A percentile compares a stretch with the other conserved stretches of the same genome.
phyloP scores from a whole-genome alignment of 2,329 filamentous ascomycete genomes.

The Ascochyta clinopodiicola region DNA sequence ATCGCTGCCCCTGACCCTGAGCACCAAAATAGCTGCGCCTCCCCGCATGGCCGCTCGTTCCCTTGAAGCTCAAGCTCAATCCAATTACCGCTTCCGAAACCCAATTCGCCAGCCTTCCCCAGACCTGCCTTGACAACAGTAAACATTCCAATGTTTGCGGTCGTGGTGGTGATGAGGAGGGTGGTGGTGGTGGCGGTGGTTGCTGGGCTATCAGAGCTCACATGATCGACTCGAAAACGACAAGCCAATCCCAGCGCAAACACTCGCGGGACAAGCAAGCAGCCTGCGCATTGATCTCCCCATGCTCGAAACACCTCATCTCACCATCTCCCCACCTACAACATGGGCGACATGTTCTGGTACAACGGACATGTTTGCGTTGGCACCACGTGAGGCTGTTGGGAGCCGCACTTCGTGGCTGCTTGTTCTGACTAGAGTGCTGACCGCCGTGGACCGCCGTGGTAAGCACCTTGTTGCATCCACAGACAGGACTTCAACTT shows the following conservation, averaged over 20 bases:
- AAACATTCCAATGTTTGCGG: constrained; percentile 8
- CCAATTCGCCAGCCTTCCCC: constrained; percentile 2
- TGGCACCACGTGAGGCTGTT: constrained; percentile 14
- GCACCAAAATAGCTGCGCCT: constrained; percentile 18
- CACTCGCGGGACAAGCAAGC: constrained; percentile 29
- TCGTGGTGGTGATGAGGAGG: background rate
- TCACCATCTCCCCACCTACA: constrained; percentile 23
- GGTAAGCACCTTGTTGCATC: constrained; percentile 22
- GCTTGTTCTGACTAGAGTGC: no score
- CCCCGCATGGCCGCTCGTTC: constrained; percentile 20
- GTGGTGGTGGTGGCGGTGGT: background rate
- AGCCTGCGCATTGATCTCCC: constrained; percentile 35
- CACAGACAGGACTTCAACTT: background rate
- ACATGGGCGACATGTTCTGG: constrained; percentile 14
- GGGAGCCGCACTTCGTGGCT: constrained; percentile 7
- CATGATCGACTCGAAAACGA: background rate
- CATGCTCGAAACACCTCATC: constrained; percentile 35
- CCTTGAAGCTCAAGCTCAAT: constrained; percentile 17
- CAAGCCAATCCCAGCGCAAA: constrained; percentile 22
- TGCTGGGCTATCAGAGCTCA: constrained; percentile 2
- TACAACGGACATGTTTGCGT: background rate
- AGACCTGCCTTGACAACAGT: background rate
- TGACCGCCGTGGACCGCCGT: constrained; percentile 19
- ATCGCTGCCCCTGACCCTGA: constrained; percentile 11
- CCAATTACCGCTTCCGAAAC: constrained; percentile 6